phyloP scores from a whole-genome alignment of 352 stramenopile genomes.

The Globisporangium irregulare region DNA sequence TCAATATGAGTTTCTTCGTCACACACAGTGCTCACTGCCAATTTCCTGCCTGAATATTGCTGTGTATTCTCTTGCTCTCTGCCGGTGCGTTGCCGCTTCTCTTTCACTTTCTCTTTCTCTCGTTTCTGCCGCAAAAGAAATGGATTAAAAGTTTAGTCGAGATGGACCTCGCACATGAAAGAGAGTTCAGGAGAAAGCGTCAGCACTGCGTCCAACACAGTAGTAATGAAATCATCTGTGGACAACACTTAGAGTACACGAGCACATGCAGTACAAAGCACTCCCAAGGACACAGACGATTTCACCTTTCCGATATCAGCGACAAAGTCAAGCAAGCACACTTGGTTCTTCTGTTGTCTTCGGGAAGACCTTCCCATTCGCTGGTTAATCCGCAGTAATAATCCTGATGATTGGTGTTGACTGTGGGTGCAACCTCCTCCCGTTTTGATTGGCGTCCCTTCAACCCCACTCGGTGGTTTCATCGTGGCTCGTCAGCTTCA shows the following conservation, averaged over 20 bases:
- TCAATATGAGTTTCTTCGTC: not conserved
- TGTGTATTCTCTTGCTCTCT: not conserved
- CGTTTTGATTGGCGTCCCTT: too few species aligned
- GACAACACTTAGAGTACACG: too few species aligned
- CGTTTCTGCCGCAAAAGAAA: conserved; percentile 2
- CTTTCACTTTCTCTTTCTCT: not conserved
- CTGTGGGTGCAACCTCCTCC: too few species aligned
- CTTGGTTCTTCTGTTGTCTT: too few species aligned
- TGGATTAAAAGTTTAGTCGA: not conserved
- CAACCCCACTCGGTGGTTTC: not conserved
- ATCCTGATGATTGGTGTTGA: too few species aligned
- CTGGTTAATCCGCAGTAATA: too few species aligned
- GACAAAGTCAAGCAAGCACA: not conserved
- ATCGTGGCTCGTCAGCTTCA: not conserved
- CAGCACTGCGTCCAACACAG: not conserved
- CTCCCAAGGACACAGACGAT: too few species aligned
- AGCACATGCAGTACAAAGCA: too few species aligned
- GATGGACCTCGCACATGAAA: not conserved
- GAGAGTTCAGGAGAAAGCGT: not conserved
- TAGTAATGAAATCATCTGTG: too few species aligned
- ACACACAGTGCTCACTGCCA: not conserved
- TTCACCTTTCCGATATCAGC: too few species aligned
- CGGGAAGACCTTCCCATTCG: too few species aligned
- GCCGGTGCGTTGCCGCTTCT: not conserved
- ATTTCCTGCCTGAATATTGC: not conserved